Base-by-base conservation (phyloP, 805 yeast species). In the Cyberlindnera galapagoensis region DNA sequence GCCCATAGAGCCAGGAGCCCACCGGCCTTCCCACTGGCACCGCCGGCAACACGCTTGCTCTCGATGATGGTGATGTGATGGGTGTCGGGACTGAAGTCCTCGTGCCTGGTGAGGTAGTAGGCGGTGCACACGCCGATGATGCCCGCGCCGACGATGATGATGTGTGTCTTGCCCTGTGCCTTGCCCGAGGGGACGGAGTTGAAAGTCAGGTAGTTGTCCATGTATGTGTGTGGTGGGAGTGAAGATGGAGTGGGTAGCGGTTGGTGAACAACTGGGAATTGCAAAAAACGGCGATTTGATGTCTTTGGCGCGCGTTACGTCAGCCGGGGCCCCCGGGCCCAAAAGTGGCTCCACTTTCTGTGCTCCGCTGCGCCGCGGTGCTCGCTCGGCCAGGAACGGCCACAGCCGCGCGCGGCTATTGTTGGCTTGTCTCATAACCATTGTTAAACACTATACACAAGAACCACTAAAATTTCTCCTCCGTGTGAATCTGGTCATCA, bases 11-110 rank as follows among this genome's bases (percentile, higher is more conserved):
- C 97, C 31, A 90, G 60, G 30, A 90, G 65, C 0, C 98, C 98
- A 27, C 97, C 98, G 6, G 98, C 97, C 50, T 90, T 92, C 34
- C 98, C 98, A 25, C 86, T 74, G 13, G 98, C 97, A 29, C 96
- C 97, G 32, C 96, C 94, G 0, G 97, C 98, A 6, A 94, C 94
- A 48, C 95, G 67, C 41, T 84, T 85, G 32, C 90, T 77, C 57
- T 90, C 98, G 10, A 92, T 54, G 13, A 90, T 71, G 6, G 95
- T 83, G 42, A 90, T 83, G 49, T 84, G 87, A 52, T 84, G 77
- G 36, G 74, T 78, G 20, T 65, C 62, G 0, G 83, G 74, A 47
- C 81, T 80, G 56, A 77, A 90, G 34, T 71, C 69, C 3, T 94
- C 90, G 56, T 90, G 97, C 36, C 71, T 71, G 2, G 92, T 82